Conservation (phyloP, 331 rosid species). For the Arachis monticola region DNA sequence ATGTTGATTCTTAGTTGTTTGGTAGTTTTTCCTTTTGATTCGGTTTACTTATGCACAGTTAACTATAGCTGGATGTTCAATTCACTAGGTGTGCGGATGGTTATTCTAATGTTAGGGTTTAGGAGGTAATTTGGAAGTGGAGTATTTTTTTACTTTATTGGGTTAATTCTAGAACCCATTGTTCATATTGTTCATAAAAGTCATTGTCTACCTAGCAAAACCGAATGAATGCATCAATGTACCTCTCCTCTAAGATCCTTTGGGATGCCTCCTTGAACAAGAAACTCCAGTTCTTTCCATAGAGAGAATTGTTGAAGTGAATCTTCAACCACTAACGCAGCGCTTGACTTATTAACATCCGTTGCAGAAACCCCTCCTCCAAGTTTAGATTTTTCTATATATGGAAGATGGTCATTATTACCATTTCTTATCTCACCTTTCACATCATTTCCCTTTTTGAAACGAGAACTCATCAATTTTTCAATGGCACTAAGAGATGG, state of each 20-base stretch:
- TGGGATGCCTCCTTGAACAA: slow-evolving; percentile 91
- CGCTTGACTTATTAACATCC: slow-evolving; percentile 35
- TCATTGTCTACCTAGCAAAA: too few species aligned
- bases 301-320: slow-evolving; percentile 46
- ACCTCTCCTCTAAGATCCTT: slow-evolving; percentile 98
- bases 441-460: slow-evolving; percentile 50
- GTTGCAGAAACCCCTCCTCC: slow-evolving; percentile 37
- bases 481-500: slow-evolving; percentile 66
- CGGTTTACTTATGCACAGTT: too few species aligned
- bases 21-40: too few species aligned
- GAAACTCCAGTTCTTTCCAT: slow-evolving; percentile 83
- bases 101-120: too few species aligned
- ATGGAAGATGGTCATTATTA: slow-evolving; percentile 48
- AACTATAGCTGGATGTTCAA: too few species aligned
- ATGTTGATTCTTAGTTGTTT: too few species aligned
- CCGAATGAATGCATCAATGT: slow-evolving; percentile 25
- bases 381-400: slow-evolving; percentile 53
- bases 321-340: slow-evolving; percentile 39
- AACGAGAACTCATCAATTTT: slow-evolving; percentile 63
- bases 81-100: too few species aligned
- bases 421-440: slow-evolving; percentile 42
- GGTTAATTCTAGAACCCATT: too few species aligned
- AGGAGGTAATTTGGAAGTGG: too few species aligned
- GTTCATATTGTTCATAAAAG: too few species aligned
- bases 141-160: too few species aligned